Evolutionary conservation across 2,329 filamentous ascomycete species (phyloP).

Genomic region (Fusarium nelsonii): DNA sequence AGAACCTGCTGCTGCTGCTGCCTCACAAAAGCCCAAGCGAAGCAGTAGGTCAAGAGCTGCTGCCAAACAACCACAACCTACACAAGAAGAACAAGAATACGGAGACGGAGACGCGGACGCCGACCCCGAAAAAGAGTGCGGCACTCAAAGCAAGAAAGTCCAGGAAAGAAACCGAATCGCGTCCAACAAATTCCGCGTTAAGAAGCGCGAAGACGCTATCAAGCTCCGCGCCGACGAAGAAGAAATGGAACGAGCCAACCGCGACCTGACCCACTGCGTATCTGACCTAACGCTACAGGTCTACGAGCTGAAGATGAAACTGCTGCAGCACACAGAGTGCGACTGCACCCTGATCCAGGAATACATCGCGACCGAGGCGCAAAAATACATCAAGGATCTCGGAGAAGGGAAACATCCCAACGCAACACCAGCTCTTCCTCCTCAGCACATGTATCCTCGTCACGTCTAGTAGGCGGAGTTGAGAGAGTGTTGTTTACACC

Average conservation of each 20-base stretch:
- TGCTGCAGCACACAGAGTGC: slow-evolving; percentile 45
- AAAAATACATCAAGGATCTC: slow-evolving; percentile 26
- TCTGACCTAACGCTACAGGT: slow-evolving; percentile 37
- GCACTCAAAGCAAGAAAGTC: not conserved
- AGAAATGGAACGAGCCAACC: slow-evolving; percentile 34
- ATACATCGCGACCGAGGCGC: slow-evolving; percentile 39
- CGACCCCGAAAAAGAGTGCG: not conserved
- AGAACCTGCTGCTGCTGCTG: not conserved
- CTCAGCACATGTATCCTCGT: too few relatives aligned
- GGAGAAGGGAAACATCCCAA: not conserved
- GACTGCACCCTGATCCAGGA: slow-evolving; percentile 42
- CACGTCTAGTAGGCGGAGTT: too few relatives aligned
- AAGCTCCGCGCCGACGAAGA: slow-evolving; percentile 35
- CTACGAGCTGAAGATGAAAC: slow-evolving; percentile 41
- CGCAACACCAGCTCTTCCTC: not conserved
- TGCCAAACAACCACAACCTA: not conserved
- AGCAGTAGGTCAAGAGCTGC: not conserved
- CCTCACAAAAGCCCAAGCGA: not conserved
- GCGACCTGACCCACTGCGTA: slow-evolving; percentile 18
- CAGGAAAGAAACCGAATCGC: slow-evolving; percentile 44
- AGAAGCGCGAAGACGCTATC: slow-evolving; percentile 35
- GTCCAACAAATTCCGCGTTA: slow-evolving; percentile 45
- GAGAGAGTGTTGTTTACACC: too few relatives aligned
- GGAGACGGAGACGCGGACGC: not conserved
- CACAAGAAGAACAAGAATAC: not conserved